Percentiles rank a stretch among this genome's conserved stretches.
phyloP scores from a whole-genome alignment of 192 early-diverging fungal genomes.

The Spizellomyces sp. region DNA sequence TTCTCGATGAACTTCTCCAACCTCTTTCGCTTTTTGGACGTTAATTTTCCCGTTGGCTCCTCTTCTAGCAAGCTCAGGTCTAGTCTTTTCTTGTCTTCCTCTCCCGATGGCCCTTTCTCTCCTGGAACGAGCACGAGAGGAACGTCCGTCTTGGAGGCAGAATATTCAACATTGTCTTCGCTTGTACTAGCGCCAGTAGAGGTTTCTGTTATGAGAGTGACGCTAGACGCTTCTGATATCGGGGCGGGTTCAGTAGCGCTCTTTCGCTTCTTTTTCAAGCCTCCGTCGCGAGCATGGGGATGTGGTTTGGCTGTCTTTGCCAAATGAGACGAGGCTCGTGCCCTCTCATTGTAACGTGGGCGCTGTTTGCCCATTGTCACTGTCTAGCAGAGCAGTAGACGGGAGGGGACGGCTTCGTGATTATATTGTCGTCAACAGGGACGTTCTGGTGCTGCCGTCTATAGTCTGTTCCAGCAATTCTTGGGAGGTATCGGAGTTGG shows the following conservation, averaged over 20 bases:
- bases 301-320: conserved; percentile 37
- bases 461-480: too few relatives aligned
- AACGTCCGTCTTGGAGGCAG: conserved; percentile 7
- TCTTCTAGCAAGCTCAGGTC: conserved; percentile 12
- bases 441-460: too few relatives aligned
- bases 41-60: conserved; percentile 39
- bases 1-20: conserved; percentile 61
- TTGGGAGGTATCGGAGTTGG: too few relatives aligned
- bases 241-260: background rate
- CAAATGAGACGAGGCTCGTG: conserved; percentile 35
- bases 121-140: conserved; percentile 9
- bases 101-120: conserved; percentile 3
- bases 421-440: too few relatives aligned
- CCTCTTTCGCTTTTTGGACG: conserved; percentile 58
- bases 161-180: conserved; percentile 8
- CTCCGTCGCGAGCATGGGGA: conserved; percentile 34
- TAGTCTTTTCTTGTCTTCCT: background rate
- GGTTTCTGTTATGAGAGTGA: background rate
- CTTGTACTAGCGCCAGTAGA: conserved; percentile 3
- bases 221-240: too few relatives aligned
- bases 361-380: conserved; percentile 40
- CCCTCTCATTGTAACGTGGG: conserved; percentile 50
- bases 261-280: conserved; percentile 5
- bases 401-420: too few relatives aligned
- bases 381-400: too few relatives aligned